Evolutionary conservation across 1,139 yeast species (phyloP).

Genomic region (Yamadazyma membranifaciens): DNA sequence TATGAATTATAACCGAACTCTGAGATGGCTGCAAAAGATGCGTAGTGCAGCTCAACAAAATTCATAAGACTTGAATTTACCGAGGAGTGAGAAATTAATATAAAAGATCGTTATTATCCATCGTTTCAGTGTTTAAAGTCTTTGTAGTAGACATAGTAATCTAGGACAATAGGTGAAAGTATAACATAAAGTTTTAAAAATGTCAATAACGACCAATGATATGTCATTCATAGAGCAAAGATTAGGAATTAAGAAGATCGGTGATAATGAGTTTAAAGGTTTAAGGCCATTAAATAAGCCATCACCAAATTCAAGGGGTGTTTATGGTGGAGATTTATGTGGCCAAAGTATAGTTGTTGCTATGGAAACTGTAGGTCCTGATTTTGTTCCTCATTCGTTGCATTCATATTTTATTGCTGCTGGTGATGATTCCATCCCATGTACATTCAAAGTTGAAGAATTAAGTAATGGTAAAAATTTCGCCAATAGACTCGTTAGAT

Average conservation of each 20-base stretch:
- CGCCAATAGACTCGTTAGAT: constrained; percentile 32
- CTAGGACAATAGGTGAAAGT: no score
- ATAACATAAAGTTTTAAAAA: neutral
- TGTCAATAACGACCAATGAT: constrained; percentile 12
- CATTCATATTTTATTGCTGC: constrained; percentile 42
- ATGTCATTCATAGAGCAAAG: constrained; percentile 8
- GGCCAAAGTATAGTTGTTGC: constrained; percentile 43
- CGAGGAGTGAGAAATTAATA: constrained; percentile 4
- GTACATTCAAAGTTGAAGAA: constrained; percentile 31
- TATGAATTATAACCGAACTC: no score
- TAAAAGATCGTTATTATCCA: constrained; percentile 1
- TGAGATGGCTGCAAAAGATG: constrained; percentile 2
- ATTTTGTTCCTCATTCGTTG: constrained; percentile 41
- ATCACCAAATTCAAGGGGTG: constrained; percentile 31
- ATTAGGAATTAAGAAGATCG: constrained; percentile 24
- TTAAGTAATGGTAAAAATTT: constrained; percentile 32
- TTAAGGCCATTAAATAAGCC: constrained; percentile 35
- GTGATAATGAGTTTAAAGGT: constrained; percentile 25
- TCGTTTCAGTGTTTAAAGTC: no score
- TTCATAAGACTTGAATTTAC: constrained; percentile 5
- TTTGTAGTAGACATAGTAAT: no score
- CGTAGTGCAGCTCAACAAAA: neutral
- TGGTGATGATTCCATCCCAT: constrained; percentile 29
- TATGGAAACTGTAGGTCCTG: constrained; percentile 23
- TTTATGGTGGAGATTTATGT: constrained; percentile 41